Evolutionary conservation across 257 asterid genomes (phyloP).

Genomic region (Jasminum sambac): DNA sequence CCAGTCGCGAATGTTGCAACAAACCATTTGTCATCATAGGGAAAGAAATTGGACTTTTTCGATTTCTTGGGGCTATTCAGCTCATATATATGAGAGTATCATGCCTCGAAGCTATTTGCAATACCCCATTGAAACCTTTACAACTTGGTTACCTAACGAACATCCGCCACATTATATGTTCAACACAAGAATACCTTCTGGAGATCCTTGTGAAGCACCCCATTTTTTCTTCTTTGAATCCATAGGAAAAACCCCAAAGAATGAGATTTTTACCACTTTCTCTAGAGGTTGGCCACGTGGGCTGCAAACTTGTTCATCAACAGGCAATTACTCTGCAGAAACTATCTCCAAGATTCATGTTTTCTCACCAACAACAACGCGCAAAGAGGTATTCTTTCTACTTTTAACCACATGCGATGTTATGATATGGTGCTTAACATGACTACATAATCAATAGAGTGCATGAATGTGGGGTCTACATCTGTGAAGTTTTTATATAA

Average conservation of each 20-base stretch:
- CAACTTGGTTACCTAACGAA: neutral
- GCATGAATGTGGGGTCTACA: no score
- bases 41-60: constrained; percentile 42
- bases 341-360: constrained; percentile 37
- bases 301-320: constrained; percentile 31
- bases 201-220: constrained; percentile 16
- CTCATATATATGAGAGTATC: constrained; percentile 39
- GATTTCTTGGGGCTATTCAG: constrained; percentile 46
- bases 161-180: constrained; percentile 25
- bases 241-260: neutral
- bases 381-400: constrained; percentile 35
- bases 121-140: constrained; percentile 18
- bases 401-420: neutral
- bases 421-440: no score
- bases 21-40: constrained; percentile 40
- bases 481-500: no score
- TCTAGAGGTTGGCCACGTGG: constrained; percentile 38
- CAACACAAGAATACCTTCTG: constrained; percentile 18
- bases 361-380: constrained; percentile 34
- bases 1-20: constrained; percentile 44
- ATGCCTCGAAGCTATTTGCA: constrained; percentile 35
- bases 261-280: constrained; percentile 3
- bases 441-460: no score
- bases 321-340: constrained; percentile 52
- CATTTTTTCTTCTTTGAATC: constrained; percentile 10